phyloP scores from a whole-genome alignment of 495 filamentous ascomycete species.

The Aspergillus conjunctus region DNA sequence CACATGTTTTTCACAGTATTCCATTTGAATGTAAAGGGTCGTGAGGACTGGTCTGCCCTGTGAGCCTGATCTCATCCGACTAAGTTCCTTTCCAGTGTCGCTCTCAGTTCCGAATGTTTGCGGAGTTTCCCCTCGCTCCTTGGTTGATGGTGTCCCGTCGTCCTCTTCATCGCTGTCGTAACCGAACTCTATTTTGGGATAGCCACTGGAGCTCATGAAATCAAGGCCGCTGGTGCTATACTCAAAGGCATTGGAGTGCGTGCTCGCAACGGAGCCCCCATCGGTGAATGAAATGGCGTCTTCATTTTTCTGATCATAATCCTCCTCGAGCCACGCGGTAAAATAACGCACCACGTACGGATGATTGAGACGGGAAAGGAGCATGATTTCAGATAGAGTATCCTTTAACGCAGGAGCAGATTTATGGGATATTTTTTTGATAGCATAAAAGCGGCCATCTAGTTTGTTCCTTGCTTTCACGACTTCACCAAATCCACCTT shows the following conservation, averaged over 20 bases:
- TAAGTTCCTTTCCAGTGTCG: slow-evolving; percentile 32
- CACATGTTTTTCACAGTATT: slow-evolving; percentile 92
- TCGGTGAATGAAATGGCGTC: slow-evolving; percentile 61
- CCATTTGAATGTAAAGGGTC: slow-evolving; percentile 88
- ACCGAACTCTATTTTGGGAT: slow-evolving; percentile 77
- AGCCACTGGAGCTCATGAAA: slow-evolving; percentile 87
- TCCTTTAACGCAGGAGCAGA: slow-evolving; percentile 78
- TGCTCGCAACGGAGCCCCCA: slow-evolving; percentile 42
- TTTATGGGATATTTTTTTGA: slow-evolving; percentile 91
- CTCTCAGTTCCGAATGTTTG: slow-evolving; percentile 33
- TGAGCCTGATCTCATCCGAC: slow-evolving; percentile 41
- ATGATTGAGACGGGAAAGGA: slow-evolving; percentile 90
- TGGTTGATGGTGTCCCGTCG: slow-evolving; percentile 38
- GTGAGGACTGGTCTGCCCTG: slow-evolving; percentile 50
- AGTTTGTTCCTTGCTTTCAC: slow-evolving; percentile 93
- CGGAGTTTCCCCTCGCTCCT: slow-evolving; percentile 26
- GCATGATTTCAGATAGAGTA: slow-evolving; percentile 86
- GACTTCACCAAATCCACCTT: slow-evolving; percentile 96
- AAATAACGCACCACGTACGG: slow-evolving; percentile 96
- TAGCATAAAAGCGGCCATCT: slow-evolving; percentile 88
- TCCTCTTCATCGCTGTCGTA: slow-evolving; percentile 68
- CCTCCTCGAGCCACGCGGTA: slow-evolving; percentile 89
- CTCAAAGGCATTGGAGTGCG: slow-evolving; percentile 61
- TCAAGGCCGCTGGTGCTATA: slow-evolving; percentile 82
- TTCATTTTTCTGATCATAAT: slow-evolving; percentile 57